phyloP scores from a whole-genome alignment of 2,329 filamentous ascomycete species.

The Furcasterigmium sp. region DNA sequence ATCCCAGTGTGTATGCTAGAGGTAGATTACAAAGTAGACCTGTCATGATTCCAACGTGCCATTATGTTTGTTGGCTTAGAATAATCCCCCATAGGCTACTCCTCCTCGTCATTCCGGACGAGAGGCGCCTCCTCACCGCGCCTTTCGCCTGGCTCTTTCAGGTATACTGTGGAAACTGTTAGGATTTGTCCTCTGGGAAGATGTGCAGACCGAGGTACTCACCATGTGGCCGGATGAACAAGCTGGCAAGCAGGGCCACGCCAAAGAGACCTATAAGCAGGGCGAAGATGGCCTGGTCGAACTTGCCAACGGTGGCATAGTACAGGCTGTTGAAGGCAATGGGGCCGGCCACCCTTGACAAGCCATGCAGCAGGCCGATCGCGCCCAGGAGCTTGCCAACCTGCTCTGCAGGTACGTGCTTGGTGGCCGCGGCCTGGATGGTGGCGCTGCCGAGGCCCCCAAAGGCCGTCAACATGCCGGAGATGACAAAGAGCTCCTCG shows the following conservation, averaged over 20 bases:
- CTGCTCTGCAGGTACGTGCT: conserved; percentile 78
- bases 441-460: conserved; percentile 85
- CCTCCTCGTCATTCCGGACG: not conserved
- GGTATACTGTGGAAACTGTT: conserved; percentile 7
- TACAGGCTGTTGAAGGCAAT: conserved; percentile 84
- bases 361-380: conserved; percentile 76
- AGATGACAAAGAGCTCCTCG: conserved; percentile 61
- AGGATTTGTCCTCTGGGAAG: not conserved
- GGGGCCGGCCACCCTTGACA: conserved; percentile 74
- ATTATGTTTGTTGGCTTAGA: no score
- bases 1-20: no score
- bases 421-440: conserved; percentile 78
- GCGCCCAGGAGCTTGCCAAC: conserved; percentile 88
- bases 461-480: conserved; percentile 67
- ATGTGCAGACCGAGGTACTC: conserved; percentile 29
- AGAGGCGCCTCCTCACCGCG: not conserved
- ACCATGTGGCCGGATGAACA: conserved; percentile 71
- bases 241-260: conserved; percentile 59
- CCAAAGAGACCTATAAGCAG: conserved; percentile 64
- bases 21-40: no score
- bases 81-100: no score
- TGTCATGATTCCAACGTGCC: no score
- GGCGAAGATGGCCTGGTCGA: conserved; percentile 79
- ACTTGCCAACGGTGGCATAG: conserved; percentile 69
- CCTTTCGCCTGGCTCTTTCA: conserved; percentile 7